These are phyloP conservation scores for Borovskyia barvae DNA, from an alignment of 208 protist species.

Conservation along the genomic window DNA sequence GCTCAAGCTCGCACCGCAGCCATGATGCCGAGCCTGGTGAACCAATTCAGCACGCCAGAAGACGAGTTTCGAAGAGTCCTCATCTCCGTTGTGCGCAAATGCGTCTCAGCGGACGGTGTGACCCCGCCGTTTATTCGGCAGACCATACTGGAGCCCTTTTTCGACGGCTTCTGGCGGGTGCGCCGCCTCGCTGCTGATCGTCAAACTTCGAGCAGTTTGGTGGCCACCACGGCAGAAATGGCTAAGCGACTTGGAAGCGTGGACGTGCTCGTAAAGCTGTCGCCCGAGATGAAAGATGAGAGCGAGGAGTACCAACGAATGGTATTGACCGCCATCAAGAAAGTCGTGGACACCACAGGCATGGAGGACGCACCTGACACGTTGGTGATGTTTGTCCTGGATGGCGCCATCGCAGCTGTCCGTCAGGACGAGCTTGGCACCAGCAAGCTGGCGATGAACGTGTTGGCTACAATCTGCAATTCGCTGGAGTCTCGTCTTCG, in stretches of 20 bases:
- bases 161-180: slow-evolving; percentile 94
- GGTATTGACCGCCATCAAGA: slow-evolving; percentile 93
- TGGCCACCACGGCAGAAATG: slow-evolving; percentile 97
- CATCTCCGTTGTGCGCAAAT: slow-evolving; percentile 98
- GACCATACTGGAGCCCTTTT: slow-evolving; percentile 91
- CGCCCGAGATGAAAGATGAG: slow-evolving; percentile 98
- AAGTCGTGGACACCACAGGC: slow-evolving; percentile 70
- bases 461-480: slow-evolving; percentile 95
- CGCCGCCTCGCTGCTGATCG: slow-evolving; percentile 96
- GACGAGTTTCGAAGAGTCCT: slow-evolving; percentile 99
- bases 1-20: slow-evolving; percentile 96
- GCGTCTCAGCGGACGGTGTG: slow-evolving; percentile 97
- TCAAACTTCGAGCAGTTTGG: slow-evolving; percentile 89
- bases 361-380: slow-evolving; percentile 89
- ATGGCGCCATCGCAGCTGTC: slow-evolving; percentile 97
- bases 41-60: slow-evolving; percentile 93
- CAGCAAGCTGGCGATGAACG: slow-evolving; percentile 83
- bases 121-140: slow-evolving; percentile 90
- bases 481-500: slow-evolving; percentile 91
- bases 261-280: slow-evolving; percentile 93
- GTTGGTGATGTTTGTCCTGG: slow-evolving; percentile 95
- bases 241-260: slow-evolving; percentile 94
- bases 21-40: slow-evolving; percentile 96
- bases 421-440: slow-evolving; percentile 95
- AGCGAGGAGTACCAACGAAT: slow-evolving; percentile 96